Conservation (phyloP, 139 green algal species). For the Limnomonas spitsbergensis region DNA sequence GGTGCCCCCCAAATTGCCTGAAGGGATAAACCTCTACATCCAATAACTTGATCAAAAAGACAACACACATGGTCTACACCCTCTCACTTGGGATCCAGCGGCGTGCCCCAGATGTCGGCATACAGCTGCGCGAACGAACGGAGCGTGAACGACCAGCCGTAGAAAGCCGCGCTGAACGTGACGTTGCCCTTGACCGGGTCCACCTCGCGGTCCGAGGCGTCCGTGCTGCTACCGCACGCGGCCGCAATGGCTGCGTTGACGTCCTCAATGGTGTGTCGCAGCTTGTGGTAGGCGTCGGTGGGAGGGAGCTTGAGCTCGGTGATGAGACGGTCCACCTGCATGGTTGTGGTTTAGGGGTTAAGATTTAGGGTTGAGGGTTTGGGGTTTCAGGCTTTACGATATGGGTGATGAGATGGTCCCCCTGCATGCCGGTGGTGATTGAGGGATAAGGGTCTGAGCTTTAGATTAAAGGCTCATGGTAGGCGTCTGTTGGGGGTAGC, state of each 20-base stretch:
- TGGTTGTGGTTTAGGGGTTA: too few species aligned
- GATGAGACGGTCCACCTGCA: constrained; percentile 88
- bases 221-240: constrained; percentile 4
- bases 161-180: constrained; percentile 70
- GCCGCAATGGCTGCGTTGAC: constrained; percentile 57
- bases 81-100: constrained; percentile 47
- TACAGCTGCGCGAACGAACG: constrained; percentile 86
- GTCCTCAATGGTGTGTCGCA: constrained; percentile 94
- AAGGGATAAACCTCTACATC: not conserved
- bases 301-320: constrained; percentile 97
- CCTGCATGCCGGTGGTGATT: too few species aligned
- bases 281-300: constrained; percentile 96
- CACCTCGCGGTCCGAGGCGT: constrained; percentile 38
- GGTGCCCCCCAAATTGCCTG: not conserved
- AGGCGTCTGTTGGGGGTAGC: constrained; percentile 93
- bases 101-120: constrained; percentile 48
- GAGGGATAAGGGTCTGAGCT: too few species aligned
- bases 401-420: not conserved
- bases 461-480: too few species aligned
- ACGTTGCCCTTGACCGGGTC: constrained; percentile 88
- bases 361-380: too few species aligned
- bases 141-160: constrained; percentile 92
- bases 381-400: not conserved
- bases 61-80: not conserved
- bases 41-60: not conserved